Evolutionary conservation across 345 rosid genomes (phyloP).

Genomic region (Ceriops decandra): DNA sequence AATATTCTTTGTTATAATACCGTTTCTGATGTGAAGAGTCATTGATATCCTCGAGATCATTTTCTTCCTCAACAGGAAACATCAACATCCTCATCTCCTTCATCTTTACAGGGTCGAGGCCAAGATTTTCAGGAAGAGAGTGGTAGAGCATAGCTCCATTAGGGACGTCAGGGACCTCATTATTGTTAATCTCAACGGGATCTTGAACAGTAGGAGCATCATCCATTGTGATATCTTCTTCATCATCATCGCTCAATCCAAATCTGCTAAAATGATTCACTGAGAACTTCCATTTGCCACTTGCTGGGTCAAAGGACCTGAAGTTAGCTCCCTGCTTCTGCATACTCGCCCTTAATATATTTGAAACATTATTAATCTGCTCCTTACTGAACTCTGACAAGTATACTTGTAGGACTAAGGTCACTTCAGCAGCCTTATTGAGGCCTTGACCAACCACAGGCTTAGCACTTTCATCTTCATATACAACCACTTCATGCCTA

Average conservation of each 20-base stretch:
- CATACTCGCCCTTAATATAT: conserved; percentile 42
- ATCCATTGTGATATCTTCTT: conserved; percentile 74
- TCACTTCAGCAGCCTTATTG: conserved; percentile 88
- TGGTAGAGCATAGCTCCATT: conserved; percentile 70
- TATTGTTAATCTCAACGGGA: conserved; percentile 37
- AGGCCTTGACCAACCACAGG: conserved; percentile 78
- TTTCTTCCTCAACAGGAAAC: conserved; percentile 69
- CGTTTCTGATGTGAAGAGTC: conserved; percentile 40
- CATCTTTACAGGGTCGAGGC: conserved; percentile 86
- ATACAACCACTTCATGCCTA: conserved; percentile 69
- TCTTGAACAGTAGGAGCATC: conserved; percentile 45
- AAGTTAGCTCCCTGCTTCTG: conserved; percentile 79
- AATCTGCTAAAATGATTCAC: conserved; percentile 91
- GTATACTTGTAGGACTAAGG: conserved; percentile 43
- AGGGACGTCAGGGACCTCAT: conserved; percentile 35
- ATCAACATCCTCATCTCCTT: conserved; percentile 88
- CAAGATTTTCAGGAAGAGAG: conserved; percentile 92
- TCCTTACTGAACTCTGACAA: conserved; percentile 24
- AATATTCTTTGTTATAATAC: conserved; percentile 42
- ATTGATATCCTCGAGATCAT: conserved; percentile 40
- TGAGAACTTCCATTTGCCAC: conserved; percentile 72
- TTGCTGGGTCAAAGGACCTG: conserved; percentile 53
- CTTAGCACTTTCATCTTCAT: conserved; percentile 70
- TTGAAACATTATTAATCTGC: conserved; percentile 29
- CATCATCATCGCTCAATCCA: conserved; percentile 91